Evolutionary conservation across 202 grass and related monocot genomes (phyloP).

Genomic region (Schoenoplectus tabernaemontani): DNA sequence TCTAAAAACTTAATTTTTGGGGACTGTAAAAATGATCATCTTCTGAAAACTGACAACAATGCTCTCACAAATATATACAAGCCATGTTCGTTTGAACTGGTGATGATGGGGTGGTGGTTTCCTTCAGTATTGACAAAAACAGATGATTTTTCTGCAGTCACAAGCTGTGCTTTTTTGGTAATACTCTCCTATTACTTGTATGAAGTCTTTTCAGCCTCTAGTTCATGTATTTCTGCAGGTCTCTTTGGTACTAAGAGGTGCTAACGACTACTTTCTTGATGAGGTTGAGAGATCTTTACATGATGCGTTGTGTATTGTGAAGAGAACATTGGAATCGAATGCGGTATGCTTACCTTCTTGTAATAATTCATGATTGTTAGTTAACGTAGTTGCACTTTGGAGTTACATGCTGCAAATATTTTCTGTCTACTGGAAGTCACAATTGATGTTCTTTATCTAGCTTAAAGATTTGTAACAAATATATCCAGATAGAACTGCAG

Average conservation of each 20-base stretch:
- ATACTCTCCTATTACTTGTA: not conserved
- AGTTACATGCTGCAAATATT: not conserved
- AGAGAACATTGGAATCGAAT: conserved; percentile 90
- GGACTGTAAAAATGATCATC: no score
- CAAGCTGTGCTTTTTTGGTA: not conserved
- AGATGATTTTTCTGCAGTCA: no score
- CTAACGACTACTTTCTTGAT: conserved; percentile 92
- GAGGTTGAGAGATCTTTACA: conserved; percentile 89
- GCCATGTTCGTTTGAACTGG: no score
- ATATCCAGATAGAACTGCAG: not conserved
- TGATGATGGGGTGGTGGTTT: no score
- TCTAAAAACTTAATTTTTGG: no score
- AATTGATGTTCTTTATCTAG: not conserved
- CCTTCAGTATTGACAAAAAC: not conserved
- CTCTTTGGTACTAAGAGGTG: conserved; percentile 86
- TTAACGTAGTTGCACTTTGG: not conserved
- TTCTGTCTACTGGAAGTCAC: not conserved
- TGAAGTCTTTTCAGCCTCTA: not conserved
- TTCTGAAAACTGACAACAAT: not conserved
- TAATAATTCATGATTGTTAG: not conserved
- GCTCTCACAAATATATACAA: not conserved
- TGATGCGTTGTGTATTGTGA: conserved; percentile 81
- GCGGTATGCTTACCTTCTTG: conserved; percentile 34
- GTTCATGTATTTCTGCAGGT: conserved; percentile 41
- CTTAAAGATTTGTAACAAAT: not conserved